Evolutionary conservation across 495 filamentous ascomycete species (phyloP).

Genomic region (Penicillium diatomitis): DNA sequence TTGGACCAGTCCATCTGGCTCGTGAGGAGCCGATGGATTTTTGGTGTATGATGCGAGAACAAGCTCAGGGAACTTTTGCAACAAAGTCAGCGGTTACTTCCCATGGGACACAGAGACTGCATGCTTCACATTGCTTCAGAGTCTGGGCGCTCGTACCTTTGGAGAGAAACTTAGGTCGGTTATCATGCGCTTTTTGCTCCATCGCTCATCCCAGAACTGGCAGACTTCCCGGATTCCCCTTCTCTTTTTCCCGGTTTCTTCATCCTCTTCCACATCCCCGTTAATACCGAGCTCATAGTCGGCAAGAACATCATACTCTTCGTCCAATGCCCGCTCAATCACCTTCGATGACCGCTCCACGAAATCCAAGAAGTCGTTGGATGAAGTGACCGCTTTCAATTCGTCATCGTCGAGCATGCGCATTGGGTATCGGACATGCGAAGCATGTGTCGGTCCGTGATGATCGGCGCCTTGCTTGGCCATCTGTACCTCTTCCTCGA

Average conservation of each 20-base stretch:
- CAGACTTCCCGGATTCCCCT: conserved; percentile 76
- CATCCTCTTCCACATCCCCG: conserved; percentile 72
- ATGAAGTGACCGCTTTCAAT: conserved; percentile 80
- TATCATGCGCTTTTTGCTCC: conserved; percentile 96
- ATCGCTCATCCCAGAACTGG: conserved; percentile 90
- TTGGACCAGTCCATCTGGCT: conserved; percentile 88
- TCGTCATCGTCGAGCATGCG: conserved; percentile 78
- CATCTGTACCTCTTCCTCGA: conserved; percentile 81
- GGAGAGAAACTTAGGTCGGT: conserved; percentile 87
- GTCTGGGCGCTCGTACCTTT: conserved; percentile 46
- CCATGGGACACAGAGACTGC: not conserved
- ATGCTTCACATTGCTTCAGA: not conserved
- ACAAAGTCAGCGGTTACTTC: not conserved
- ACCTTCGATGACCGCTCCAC: conserved; percentile 94
- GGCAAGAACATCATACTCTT: conserved; percentile 88
- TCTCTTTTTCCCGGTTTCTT: conserved; percentile 69
- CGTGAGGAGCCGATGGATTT: conserved; percentile 88
- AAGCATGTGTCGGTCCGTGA: conserved; percentile 33
- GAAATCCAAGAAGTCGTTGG: conserved; percentile 89
- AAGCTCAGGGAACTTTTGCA: conserved; percentile 77
- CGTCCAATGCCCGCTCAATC: conserved; percentile 88
- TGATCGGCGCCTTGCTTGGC: conserved; percentile 49
- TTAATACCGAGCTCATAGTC: conserved; percentile 73
- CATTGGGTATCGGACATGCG: conserved; percentile 61
- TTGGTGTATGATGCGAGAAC: conserved; percentile 93